Conservation (phyloP, 1,284 basidiomycete species). For the Fomitopsis palustris region DNA sequence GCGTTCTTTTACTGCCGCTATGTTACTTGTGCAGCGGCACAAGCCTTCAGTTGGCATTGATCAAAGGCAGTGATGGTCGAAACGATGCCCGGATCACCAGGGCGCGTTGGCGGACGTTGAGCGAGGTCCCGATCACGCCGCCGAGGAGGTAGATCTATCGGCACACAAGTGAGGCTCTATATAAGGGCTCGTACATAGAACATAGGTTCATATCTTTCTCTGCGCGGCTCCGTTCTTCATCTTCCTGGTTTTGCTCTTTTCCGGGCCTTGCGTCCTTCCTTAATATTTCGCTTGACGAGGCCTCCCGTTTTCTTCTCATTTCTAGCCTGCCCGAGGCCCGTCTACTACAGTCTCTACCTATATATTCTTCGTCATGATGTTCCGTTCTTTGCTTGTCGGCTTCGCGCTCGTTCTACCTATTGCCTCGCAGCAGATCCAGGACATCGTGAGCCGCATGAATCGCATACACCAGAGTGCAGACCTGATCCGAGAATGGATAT, state of each 20-base stretch:
- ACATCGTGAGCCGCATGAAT: conserved; percentile 25
- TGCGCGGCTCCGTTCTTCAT: not conserved
- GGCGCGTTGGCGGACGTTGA: not conserved
- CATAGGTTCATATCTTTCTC: not conserved
- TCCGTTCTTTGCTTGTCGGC: conserved; percentile 2
- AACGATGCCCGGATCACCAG: not conserved
- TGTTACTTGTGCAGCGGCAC: too few relatives aligned
- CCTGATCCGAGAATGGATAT: not conserved
- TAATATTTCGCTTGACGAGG: not conserved
- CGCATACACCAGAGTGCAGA: not conserved
- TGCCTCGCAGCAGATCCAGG: conserved; percentile 32
- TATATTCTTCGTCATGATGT: conserved; percentile 11
- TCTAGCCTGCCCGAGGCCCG: not conserved
- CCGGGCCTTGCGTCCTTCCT: not conserved
- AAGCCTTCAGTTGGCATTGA: too few relatives aligned
- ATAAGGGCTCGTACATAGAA: not conserved
- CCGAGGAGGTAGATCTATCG: not conserved
- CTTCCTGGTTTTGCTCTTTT: not conserved
- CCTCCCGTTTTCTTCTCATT: not conserved
- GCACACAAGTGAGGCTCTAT: not conserved
- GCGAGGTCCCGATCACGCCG: not conserved
- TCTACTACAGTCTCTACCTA: not conserved
- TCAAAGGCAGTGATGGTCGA: too few relatives aligned
- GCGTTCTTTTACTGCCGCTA: too few relatives aligned
- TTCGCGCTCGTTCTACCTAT: conserved; percentile 11